These are phyloP conservation scores for Anethum foeniculum DNA, from an alignment of 140 eudicot genomes.

Conservation along the genomic window DNA sequence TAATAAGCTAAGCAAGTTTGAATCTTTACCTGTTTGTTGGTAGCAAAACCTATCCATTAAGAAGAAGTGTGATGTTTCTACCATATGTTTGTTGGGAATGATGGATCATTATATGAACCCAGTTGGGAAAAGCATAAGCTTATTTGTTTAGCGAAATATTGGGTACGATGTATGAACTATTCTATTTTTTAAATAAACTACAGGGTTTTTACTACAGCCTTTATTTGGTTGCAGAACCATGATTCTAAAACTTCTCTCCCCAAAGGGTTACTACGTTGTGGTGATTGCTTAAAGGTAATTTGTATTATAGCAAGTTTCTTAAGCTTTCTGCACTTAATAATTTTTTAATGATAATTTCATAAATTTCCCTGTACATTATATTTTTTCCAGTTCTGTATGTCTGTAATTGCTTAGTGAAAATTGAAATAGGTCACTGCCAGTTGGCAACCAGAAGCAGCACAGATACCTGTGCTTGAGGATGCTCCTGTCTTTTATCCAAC, in stretches of 20 bases:
- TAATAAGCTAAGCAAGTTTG: background rate
- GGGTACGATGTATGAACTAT: background rate
- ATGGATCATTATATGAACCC: background rate
- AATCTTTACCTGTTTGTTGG: background rate
- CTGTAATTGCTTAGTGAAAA: conserved; percentile 14
- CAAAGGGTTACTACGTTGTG: conserved; percentile 62
- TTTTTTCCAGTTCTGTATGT: conserved; percentile 7
- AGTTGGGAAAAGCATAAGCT: background rate
- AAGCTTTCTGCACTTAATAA: background rate
- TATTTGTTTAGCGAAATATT: background rate
- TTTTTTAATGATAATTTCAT: conserved; percentile 1
- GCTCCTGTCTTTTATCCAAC: conserved; percentile 60
- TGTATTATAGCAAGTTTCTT: background rate
- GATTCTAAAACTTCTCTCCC: conserved; percentile 46
- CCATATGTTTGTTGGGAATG: background rate
- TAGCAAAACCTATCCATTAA: background rate
- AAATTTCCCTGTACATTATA: background rate
- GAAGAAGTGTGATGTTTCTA: background rate
- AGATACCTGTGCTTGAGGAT: conserved; percentile 32
- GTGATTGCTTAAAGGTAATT: conserved; percentile 55
- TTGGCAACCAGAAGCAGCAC: conserved; percentile 59
- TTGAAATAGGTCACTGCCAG: conserved; percentile 48
- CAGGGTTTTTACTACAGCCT: background rate
- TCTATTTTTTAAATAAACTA: background rate
- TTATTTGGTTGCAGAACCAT: conserved; percentile 28